Base-by-base conservation (phyloP, 192 early-diverging fungal genomes). In the Podila epigama region DNA sequence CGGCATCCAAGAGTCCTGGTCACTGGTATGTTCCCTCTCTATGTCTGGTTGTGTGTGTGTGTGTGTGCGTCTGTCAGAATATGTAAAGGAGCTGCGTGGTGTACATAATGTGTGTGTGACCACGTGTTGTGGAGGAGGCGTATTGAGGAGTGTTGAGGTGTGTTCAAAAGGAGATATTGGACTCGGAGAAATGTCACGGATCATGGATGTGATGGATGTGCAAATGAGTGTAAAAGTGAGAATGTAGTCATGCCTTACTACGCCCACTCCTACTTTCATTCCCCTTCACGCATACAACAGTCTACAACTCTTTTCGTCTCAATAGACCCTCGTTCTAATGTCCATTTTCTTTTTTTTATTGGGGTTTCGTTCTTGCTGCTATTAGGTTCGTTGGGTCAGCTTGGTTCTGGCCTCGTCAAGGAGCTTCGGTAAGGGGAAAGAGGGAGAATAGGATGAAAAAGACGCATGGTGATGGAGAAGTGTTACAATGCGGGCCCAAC, bases 321-420 rank as follows among this genome's bases (percentile, higher is more conserved):
- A n/a, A n/a, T n/a, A n/a, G n/a, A n/a, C 32, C 5, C 20, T n/a
- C 41, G 33, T 18, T n/a, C 7, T 39, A 35, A 4, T 31, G 22
- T 29, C n/a, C 32, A 28, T 50, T 36, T 51, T 51, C 44, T 36
- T 37, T n/a, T 32, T 9, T 63, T 52, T 28, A 7, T 63, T 34
- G 51, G 18, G 32, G 11, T 44, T 51, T 42, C 5, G 16, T 12
- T 22, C 7, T 20, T 61, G 28, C 36, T 29, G 15, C 35, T 15
- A 33, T 27, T 35, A 77, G 73, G 73, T 40, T 77, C 73, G 35
- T 82, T 90, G 48, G 89, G 89, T 9, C 89, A 90, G 69, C 85
- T 90, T 33, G 89, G 89, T n/a, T 80, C 84, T 40, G 85, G 82
- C 32, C 82, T 90, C 67, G 89, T 88, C 63, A 81, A 82, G 58